A percentile compares a stretch with the other conserved stretches of the same genome.
phyloP scores from a whole-genome alignment of 208 protist species.

The Acanthamoeba sp. region DNA sequence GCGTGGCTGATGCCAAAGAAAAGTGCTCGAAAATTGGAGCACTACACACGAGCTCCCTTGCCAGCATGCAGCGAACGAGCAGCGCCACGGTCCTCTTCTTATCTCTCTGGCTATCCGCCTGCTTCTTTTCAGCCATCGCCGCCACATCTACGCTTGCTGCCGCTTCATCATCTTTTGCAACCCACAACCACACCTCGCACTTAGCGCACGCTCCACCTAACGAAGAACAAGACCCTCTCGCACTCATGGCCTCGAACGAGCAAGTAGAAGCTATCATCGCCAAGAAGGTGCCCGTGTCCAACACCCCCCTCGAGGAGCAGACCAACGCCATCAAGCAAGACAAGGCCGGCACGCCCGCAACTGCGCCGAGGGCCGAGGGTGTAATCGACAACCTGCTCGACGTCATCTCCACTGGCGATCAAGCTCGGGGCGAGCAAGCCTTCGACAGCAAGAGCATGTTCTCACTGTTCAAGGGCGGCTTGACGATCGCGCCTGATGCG shows the following conservation, averaged over 20 bases:
- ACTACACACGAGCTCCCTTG: background rate
- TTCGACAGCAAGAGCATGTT: slow-evolving; percentile 38
- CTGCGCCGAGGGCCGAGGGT: background rate
- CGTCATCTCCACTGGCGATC: background rate
- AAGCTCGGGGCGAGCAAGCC: background rate
- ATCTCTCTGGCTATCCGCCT: too few species aligned
- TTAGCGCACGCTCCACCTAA: background rate
- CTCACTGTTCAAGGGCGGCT: background rate
- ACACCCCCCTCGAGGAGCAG: background rate
- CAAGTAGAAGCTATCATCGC: slow-evolving; percentile 27
- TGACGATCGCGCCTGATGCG: slow-evolving; percentile 1
- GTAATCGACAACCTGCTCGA: background rate
- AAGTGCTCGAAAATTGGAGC: background rate
- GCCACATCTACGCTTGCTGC: background rate
- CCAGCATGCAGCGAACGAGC: background rate
- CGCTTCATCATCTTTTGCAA: background rate
- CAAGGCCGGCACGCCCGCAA: background rate
- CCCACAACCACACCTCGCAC: background rate
- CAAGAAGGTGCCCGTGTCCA: slow-evolving; percentile 42
- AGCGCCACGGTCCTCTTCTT: background rate
- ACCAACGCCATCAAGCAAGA: slow-evolving; percentile 5
- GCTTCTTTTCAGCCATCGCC: background rate
- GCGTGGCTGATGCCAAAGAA: background rate
- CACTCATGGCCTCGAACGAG: slow-evolving; percentile 10
- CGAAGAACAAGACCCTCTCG: background rate